Base-by-base conservation (phyloP, 345 rosid genomes). In the Raphanus raphanistrum region DNA sequence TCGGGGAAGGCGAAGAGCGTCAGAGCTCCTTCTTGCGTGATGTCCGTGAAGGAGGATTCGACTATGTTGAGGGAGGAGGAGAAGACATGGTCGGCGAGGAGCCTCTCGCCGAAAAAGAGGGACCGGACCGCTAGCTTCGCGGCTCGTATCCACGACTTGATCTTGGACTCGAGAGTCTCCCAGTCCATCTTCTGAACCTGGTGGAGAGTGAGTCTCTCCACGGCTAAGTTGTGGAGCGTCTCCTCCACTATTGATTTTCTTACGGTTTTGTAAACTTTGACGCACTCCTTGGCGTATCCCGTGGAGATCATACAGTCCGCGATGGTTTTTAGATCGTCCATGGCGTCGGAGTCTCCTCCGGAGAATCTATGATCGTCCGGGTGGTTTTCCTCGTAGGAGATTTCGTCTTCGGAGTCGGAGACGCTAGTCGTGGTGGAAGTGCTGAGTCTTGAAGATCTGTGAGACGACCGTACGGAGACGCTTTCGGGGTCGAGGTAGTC, bases 261-360 rank as follows among this genome's bases (percentile, higher is more conserved):
- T 70, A 87, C 84, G 1, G 82, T 58, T 12, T 74, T 84, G 80
- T 95, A 95, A 1, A 81, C 81, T 55, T 59, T 66, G 21, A 90
- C 61, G 73, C 98, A 95, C 76, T 95, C 99, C 70, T 87, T 87
- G 4, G 86, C 86, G 48, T 89, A 95, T 2, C 99, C 99, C 1
- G 92, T 78, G 1, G 83, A 72, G 15, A 95, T 88, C 99, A 95
- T 95, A 70, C 99, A 90, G 36, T 95, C 97, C 1, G 97, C 98
- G 0, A 95, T 90, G 43, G 86, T 82, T 68, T 80, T 87, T 55
- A 95, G 79, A 71, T 92, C 92, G 43, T 87, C 81, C 94, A 95
- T 91, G 0, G 82, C 82, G 72, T 74, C 76, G 0, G 72, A 0
- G 48, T 80, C 63, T 73, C 90, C 41, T 33, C 74, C 45, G 83